A percentile compares a stretch with the other conserved stretches of the same genome.
Conservation (phyloP, 2,329 filamentous ascomycete species). For the Aspergillus awamori region DNA sequence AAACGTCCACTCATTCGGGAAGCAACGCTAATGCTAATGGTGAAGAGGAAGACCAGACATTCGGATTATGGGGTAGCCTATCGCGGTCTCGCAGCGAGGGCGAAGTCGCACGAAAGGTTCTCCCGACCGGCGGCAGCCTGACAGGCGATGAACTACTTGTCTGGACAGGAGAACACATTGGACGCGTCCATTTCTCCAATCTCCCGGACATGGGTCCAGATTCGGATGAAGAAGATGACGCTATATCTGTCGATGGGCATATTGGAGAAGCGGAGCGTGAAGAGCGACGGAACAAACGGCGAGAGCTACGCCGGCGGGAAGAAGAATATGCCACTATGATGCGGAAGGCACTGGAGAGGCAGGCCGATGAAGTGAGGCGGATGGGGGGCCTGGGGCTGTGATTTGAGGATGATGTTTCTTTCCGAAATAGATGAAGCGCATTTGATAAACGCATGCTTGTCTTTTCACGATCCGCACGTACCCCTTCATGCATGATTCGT, state of each 20-base stretch:
- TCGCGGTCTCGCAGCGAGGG: constrained; percentile 56
- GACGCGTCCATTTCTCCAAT: constrained; percentile 67
- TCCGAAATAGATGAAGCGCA: neutral
- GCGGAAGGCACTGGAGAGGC: constrained; percentile 72
- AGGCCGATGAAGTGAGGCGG: constrained; percentile 78
- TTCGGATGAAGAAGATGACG: constrained; percentile 42
- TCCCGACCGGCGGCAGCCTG: constrained; percentile 59
- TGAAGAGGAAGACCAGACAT: constrained; percentile 44
- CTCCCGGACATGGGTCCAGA: constrained; percentile 37
- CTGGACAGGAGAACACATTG: constrained; percentile 86
- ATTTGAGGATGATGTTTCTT: neutral
- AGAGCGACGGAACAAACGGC: constrained; percentile 33
- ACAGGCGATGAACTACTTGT: constrained; percentile 71
- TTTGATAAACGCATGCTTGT: neutral
- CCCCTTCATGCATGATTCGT: too few relatives aligned
- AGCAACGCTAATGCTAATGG: constrained; percentile 7
- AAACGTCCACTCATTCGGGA: constrained; percentile 2
- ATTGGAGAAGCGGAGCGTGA: constrained; percentile 32
- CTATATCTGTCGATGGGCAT: constrained; percentile 32
- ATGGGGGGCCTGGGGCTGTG: constrained; percentile 52
- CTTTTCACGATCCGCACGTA: neutral
- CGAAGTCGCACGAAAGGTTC: constrained; percentile 79
- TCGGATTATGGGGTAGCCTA: constrained; percentile 61
- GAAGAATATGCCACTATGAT: constrained; percentile 70
- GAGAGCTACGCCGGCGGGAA: constrained; percentile 40